A percentile compares a stretch with the other conserved stretches of the same genome.
phyloP scores from a whole-genome alignment of 2,329 filamentous ascomycete species.

The Fusarium penzigii region DNA sequence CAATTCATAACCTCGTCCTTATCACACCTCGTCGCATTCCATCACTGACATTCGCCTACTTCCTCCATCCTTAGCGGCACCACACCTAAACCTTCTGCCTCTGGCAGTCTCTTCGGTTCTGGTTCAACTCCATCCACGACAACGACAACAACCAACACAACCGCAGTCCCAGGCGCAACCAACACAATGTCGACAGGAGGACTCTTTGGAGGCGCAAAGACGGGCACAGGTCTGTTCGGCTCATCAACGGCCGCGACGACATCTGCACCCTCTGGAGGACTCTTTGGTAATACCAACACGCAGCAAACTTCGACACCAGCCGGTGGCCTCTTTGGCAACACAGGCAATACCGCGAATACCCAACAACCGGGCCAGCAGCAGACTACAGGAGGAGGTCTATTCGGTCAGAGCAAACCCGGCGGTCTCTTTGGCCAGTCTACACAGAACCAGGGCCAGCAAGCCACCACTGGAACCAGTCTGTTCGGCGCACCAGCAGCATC shows the following conservation, averaged over 20 bases:
- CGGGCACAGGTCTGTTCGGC: constrained; percentile 34
- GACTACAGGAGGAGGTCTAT: constrained; percentile 20
- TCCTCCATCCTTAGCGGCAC: constrained; percentile 22
- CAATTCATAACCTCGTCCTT: constrained; percentile 1
- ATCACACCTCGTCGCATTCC: background rate
- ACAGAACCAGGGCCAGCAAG: constrained; percentile 23
- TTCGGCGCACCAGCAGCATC: constrained; percentile 28
- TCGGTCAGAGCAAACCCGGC: constrained; percentile 15
- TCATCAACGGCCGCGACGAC: constrained; percentile 24
- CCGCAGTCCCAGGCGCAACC: constrained; percentile 25
- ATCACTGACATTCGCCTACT: constrained; percentile 17
- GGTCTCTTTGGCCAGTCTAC: constrained; percentile 28
- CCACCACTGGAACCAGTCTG: constrained; percentile 24
- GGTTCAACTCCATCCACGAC: constrained; percentile 25
- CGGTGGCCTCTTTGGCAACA: constrained; percentile 35
- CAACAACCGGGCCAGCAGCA: constrained; percentile 28
- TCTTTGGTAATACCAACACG: constrained; percentile 35
- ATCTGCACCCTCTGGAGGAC: constrained; percentile 25
- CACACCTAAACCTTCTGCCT: constrained; percentile 35
- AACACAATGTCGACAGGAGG: constrained; percentile 40
- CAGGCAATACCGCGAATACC: constrained; percentile 18
- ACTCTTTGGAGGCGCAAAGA: constrained; percentile 28
- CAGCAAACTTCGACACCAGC: constrained; percentile 30
- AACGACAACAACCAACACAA: constrained; percentile 21
- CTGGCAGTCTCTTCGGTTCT: constrained; percentile 41